Evolutionary conservation across 768 basidiomycete genomes (phyloP), one percentile per base, ranked within the genome.

Genomic region (Zangia roseola): DNA sequence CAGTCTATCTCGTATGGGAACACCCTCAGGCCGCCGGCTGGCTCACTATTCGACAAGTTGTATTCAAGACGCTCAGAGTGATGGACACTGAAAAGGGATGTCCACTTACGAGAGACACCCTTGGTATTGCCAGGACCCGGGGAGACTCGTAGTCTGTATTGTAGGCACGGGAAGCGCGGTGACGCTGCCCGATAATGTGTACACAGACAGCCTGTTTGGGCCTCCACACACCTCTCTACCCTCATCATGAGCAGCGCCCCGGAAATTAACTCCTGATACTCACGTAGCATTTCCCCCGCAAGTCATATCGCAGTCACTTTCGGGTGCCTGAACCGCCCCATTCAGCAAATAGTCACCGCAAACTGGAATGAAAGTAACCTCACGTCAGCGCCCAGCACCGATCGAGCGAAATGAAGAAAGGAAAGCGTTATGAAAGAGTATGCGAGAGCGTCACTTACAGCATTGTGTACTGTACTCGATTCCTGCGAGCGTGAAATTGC

Each of bases 231-330:
- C 79, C 62, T 85, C 75, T 12, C 83, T 84, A 50, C 39, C 12
- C 6, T 49, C 23, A 24, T 50, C 33, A 46, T 52, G n/a, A 55
- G 43, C n/a, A 28, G 52, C n/a, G 52, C 33, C 20, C 25, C 23
- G 12, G 6, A 33, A 12, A 45, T 17, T 33, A 14, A 40, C 14
- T 39, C 0, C 26, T 23, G 33, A 35, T 0, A 63, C 83, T 57
- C 54, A 86, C 87, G 78, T 73, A 10, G 79, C 33, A 49, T 82
- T 84, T 20, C 89, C 92, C 16, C 76, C 76, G 52, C 92, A 94
- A 0, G 73, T 75, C 85, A 86, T 88, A 62, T 77, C 80, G 61
- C 92, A 94, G 30, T 75, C 74, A 4, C 70, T 64, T 2, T 77
- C 75, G 1, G 71, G 52, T 0, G 76, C 77, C 14, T 58, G 40